Conservation (phyloP, 2,329 filamentous ascomycete species). For the Cladophialophora bantiana region DNA sequence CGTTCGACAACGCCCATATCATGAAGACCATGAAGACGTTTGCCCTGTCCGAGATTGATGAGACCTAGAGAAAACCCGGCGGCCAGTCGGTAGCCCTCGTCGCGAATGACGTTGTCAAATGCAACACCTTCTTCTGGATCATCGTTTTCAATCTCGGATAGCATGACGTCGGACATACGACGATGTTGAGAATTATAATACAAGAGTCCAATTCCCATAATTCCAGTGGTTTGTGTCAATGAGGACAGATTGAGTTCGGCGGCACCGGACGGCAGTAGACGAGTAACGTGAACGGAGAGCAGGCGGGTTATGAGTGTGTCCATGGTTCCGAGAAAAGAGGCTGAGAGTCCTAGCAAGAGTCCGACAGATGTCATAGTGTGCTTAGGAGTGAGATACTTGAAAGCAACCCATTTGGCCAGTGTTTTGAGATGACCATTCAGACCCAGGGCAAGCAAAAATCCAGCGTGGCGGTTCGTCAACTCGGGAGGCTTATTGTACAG, state of each 20-base stretch:
- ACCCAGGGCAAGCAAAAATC: constrained; percentile 87
- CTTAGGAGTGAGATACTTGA: constrained; percentile 98
- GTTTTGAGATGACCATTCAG: constrained; percentile 94
- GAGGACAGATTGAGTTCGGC: constrained; percentile 94
- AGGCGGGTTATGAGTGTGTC: constrained; percentile 92
- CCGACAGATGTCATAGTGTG: constrained; percentile 99
- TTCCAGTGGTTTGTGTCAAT: constrained; percentile 90
- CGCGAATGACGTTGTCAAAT: constrained; percentile 78
- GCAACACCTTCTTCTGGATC: constrained; percentile 75
- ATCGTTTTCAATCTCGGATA: constrained; percentile 92
- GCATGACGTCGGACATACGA: constrained; percentile 98
- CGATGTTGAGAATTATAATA: constrained; percentile 97
- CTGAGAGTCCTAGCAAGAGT: constrained; percentile 87
- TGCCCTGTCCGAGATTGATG: constrained; percentile 92
- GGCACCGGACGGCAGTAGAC: constrained; percentile 89
- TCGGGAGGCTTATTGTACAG: constrained; percentile 96
- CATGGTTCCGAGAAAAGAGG: constrained; percentile 96
- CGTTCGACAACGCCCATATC: constrained; percentile 94
- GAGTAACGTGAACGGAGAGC: constrained; percentile 92
- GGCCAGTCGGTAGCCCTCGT: constrained; percentile 94
- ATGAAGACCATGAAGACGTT: constrained; percentile 83
- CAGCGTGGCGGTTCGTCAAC: constrained; percentile 93
- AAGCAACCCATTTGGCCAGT: constrained; percentile 96
- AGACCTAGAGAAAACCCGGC: constrained; percentile 92
- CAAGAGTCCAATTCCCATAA: constrained; percentile 94